Evolutionary conservation across 2,329 filamentous ascomycete genomes (phyloP).

Genomic region (Fusarium graminum): DNA sequence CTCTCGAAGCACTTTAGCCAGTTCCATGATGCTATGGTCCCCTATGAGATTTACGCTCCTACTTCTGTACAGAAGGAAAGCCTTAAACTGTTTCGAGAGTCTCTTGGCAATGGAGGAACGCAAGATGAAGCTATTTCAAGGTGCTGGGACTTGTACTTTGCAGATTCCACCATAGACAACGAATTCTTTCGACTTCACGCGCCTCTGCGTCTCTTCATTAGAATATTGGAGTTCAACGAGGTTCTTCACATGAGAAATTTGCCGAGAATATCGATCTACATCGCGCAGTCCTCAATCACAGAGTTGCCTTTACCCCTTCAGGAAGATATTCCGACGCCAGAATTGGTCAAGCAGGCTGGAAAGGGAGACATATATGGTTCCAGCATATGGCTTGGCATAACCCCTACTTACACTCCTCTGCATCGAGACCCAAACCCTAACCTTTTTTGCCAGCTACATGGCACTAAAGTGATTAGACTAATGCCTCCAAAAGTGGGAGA

Average conservation of each 20-base stretch:
- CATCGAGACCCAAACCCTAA: conserved; percentile 97
- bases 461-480: conserved; percentile 79
- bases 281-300: conserved; percentile 82
- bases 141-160: conserved; percentile 49
- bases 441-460: conserved; percentile 84
- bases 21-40: conserved; percentile 52
- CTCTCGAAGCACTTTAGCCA: conserved; percentile 50
- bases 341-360: conserved; percentile 71
- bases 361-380: conserved; percentile 88
- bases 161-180: conserved; percentile 41
- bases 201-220: conserved; percentile 74
- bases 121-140: conserved; percentile 51
- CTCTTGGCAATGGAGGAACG: conserved; percentile 45
- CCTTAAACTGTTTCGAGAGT: conserved; percentile 48
- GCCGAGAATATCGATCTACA: conserved; percentile 72
- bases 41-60: conserved; percentile 56
- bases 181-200: conserved; percentile 70
- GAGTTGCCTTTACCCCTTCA: conserved; percentile 74
- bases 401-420: conserved; percentile 89
- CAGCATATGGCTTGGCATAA: conserved; percentile 88
- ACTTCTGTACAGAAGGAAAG: conserved; percentile 32
- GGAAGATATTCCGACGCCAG: conserved; percentile 76
- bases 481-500: conserved; percentile 74
- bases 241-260: conserved; percentile 25
- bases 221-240: conserved; percentile 64